Base-by-base conservation (phyloP, 495 filamentous ascomycete genomes). In the Aspergillus kassunensis region DNA sequence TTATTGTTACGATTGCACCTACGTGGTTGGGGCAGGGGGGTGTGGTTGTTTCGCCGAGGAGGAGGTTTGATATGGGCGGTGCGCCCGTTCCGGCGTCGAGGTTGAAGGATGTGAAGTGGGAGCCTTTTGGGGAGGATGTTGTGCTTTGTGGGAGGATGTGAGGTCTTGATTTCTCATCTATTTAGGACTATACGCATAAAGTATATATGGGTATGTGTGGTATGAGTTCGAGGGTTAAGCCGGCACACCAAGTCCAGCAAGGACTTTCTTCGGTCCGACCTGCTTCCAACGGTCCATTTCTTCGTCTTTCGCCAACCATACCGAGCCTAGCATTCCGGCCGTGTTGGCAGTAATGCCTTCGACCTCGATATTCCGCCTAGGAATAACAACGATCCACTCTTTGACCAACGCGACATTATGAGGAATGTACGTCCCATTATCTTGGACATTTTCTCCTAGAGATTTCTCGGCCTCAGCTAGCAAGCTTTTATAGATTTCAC, bases 1-100 rank as follows among this genome's bases (percentile, higher is more conserved):
- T 95, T 18, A 84, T 96, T 60, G 72, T 95, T 24, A 95, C 91
- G 0, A 82, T 96, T 59, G 90, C 91, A 3, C 91, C 91, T 1
- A 87, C 81, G 3, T 96, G 87, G 82, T 68, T 96, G 13, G 91
- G 91, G 4, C 69, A 77, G 52, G 89, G 88, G 2, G 89, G 90
- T 1, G 88, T 95, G 15, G 77, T 80, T 16, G 85, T 95, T 2
- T 80, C 76, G 35, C 89, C 86, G 21, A 61, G 69, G 25, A 65
- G 76, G 30, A 71, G 68, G 25, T 62, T 58, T 5, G 70, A 72
- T 48, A 70, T 65, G 29, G 60, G 57, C 19, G 71, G 75, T 9
- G 75, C 74, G 15, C 62, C 66, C 18, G 74, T 76, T 44, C 64
- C 80, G 7, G 84, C 80, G 6, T 71, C 80, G 6, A 78, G 81